phyloP scores from a whole-genome alignment of 768 basidiomycete species.

The Termitomyces sp. region DNA sequence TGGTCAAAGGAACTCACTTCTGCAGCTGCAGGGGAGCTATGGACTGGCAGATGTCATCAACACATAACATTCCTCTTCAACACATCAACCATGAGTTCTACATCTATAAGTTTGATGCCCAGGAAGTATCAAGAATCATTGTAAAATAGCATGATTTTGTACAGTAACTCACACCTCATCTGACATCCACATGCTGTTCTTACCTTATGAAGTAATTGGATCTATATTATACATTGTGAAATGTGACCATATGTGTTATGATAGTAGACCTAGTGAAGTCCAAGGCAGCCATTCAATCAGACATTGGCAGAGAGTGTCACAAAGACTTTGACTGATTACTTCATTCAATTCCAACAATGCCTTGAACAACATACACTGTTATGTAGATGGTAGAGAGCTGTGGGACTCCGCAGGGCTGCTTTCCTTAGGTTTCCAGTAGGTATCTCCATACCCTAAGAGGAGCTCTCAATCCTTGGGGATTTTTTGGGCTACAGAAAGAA shows the following conservation, averaged over 20 bases:
- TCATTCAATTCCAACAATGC: neutral
- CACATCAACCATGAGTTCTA: slow-evolving; percentile 21
- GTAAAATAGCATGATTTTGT: slow-evolving; percentile 11
- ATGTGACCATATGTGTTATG: neutral
- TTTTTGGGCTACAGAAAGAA: too few species aligned
- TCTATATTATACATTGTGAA: neutral
- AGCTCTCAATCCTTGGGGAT: too few species aligned
- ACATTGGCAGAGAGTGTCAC: neutral
- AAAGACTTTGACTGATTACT: neutral
- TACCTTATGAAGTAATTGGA: neutral
- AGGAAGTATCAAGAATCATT: slow-evolving; percentile 18
- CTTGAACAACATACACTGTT: too few species aligned
- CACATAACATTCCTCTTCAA: slow-evolving; percentile 30
- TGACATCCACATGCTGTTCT: neutral
- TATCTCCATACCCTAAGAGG: slow-evolving; percentile 9
- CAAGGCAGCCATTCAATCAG: too few species aligned
- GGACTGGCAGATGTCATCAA: slow-evolving; percentile 40
- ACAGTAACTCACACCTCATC: slow-evolving; percentile 2
- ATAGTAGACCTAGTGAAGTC: too few species aligned
- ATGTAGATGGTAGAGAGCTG: neutral
- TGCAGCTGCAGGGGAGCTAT: slow-evolving; percentile 31
- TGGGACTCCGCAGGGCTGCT: neutral
- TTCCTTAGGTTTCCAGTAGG: neutral
- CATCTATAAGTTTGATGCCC: slow-evolving; percentile 5
- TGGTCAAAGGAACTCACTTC: slow-evolving; percentile 36